These are phyloP conservation scores for Microstegium vimineum DNA, from an alignment of 176 grass and related monocot species.

Conservation along the genomic window DNA sequence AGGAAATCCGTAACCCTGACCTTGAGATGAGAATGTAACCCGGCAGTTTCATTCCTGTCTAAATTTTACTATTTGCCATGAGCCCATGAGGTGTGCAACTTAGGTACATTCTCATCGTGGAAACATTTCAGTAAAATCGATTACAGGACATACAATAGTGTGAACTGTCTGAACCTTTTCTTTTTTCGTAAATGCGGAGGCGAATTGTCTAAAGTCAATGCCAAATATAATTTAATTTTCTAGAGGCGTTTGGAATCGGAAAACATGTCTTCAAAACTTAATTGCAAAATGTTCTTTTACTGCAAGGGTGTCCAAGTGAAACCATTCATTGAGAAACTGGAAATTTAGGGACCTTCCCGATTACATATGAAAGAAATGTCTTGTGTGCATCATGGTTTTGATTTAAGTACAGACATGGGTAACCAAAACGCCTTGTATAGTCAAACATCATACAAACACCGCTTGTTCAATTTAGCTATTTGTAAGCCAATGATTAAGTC, in stretches of 20 bases:
- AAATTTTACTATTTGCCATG: conserved; percentile 25
- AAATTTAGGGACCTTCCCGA: not conserved
- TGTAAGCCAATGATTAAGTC: too few relatives aligned
- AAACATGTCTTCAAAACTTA: not conserved
- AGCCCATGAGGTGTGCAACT: conserved; percentile 13
- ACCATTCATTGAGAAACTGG: not conserved
- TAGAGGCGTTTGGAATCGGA: not conserved
- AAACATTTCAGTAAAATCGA: conserved; percentile 13
- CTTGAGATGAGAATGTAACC: conserved; percentile 61
- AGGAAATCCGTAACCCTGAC: conserved; percentile 56
- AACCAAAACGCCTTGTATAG: too few relatives aligned
- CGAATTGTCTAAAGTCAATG: not conserved
- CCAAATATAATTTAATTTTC: not conserved
- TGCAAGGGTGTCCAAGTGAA: not conserved
- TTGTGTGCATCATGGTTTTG: too few relatives aligned
- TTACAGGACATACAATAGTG: conserved; percentile 15
- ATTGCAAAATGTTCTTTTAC: not conserved
- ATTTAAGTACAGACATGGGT: too few relatives aligned
- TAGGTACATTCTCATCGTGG: conserved; percentile 10
- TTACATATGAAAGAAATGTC: too few relatives aligned
- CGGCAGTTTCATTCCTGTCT: conserved; percentile 10
- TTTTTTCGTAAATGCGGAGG: not conserved
- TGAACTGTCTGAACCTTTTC: not conserved
- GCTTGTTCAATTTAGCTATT: too few relatives aligned
- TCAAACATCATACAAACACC: too few relatives aligned